Conservation (phyloP, 257 asterid genomes). For the Solanum bulbocastanum region DNA sequence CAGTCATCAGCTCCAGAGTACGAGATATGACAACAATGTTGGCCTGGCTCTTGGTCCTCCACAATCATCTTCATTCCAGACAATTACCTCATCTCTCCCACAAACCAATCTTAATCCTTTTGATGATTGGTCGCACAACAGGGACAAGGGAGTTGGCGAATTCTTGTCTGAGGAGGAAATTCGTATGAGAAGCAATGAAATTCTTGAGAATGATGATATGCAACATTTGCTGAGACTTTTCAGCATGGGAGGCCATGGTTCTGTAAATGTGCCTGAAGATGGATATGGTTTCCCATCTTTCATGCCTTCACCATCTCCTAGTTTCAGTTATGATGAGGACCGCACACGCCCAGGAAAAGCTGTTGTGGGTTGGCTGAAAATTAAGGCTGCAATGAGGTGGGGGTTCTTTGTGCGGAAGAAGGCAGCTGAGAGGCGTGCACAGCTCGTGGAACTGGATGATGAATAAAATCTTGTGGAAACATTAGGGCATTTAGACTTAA, state of each 20-base stretch:
- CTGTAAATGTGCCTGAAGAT: constrained; percentile 45
- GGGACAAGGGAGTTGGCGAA: constrained; percentile 60
- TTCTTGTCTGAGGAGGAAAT: constrained; percentile 86
- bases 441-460: constrained; percentile 78
- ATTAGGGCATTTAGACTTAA: not conserved
- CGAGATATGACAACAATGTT: constrained; percentile 25
- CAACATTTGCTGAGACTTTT: constrained; percentile 81
- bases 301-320: constrained; percentile 54
- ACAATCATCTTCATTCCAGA: constrained; percentile 43
- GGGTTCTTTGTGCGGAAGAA: constrained; percentile 91
- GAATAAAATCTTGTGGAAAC: constrained; percentile 24
- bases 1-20: constrained; percentile 34
- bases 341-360: constrained; percentile 71
- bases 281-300: constrained; percentile 49
- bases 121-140: constrained; percentile 65
- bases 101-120: constrained; percentile 46
- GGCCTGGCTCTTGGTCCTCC: constrained; percentile 77
- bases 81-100: constrained; percentile 25
- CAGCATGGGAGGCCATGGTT: constrained; percentile 67
- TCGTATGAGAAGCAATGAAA: constrained; percentile 77
- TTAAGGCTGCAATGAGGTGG: constrained; percentile 99
- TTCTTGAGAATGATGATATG: constrained; percentile 94
- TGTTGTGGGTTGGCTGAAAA: constrained; percentile 94
- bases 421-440: constrained; percentile 98
- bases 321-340: constrained; percentile 46